A percentile compares a stretch with the other conserved stretches of the same genome.
Conservation (phyloP, 108 stramenopile species). For the Craspedostauros australis region DNA sequence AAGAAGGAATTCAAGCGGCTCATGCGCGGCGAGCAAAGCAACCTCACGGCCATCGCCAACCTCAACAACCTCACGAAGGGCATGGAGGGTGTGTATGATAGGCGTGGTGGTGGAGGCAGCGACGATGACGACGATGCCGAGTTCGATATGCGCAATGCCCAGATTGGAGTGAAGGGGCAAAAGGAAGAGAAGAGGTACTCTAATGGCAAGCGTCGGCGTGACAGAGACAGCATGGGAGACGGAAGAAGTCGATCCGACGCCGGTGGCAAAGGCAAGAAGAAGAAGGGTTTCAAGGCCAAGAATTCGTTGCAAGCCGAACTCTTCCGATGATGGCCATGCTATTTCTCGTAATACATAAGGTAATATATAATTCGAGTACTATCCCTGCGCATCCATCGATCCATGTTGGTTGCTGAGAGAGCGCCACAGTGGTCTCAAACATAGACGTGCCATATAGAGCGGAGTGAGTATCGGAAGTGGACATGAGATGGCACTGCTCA, state of each 20-base stretch:
- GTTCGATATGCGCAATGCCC: not conserved
- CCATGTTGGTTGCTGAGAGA: no score
- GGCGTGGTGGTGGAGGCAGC: constrained; percentile 8
- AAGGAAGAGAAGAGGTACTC: constrained; percentile 15
- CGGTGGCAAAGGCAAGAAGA: constrained; percentile 16
- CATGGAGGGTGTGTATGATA: constrained; percentile 47
- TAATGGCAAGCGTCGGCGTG: constrained; percentile 57
- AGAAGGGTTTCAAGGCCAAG: constrained; percentile 14
- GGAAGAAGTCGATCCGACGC: constrained; percentile 2
- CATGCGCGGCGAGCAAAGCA: constrained; percentile 74
- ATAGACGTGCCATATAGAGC: no score
- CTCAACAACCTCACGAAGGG: constrained; percentile 62
- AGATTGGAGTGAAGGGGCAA: constrained; percentile 2
- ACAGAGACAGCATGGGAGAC: constrained; percentile 30
- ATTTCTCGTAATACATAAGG: no score
- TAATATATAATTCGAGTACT: no score
- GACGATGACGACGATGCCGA: constrained; percentile 14
- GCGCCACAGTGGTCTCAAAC: no score
- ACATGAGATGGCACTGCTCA: no score
- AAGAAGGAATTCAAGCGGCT: constrained; percentile 71
- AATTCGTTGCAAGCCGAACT: constrained; percentile 67
- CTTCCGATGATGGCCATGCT: constrained; percentile 47
- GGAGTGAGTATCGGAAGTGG: no score
- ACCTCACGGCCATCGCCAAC: constrained; percentile 71
- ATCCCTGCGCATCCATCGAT: no score